Conservation (phyloP, 2,329 filamentous ascomycete genomes). For the Microsporum ferrugineum region DNA sequence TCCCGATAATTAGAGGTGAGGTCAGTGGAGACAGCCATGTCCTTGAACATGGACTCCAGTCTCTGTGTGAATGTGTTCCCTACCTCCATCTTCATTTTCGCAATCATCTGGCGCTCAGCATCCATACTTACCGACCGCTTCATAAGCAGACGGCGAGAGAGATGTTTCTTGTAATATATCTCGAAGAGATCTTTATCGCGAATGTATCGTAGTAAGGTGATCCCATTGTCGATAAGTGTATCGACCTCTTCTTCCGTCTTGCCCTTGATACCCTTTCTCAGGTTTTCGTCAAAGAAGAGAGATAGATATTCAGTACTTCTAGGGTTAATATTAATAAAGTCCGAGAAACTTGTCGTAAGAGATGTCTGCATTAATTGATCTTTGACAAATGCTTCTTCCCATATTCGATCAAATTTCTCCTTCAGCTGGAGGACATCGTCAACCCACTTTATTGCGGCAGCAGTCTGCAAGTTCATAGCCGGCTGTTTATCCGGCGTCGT, state of each 20-base stretch:
- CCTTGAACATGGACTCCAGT: slow-evolving; percentile 95
- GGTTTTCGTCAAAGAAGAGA: slow-evolving; percentile 89
- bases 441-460: slow-evolving; percentile 86
- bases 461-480: slow-evolving; percentile 64
- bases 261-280: slow-evolving; percentile 86
- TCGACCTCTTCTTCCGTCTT: slow-evolving; percentile 87
- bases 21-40: slow-evolving; percentile 80
- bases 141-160: slow-evolving; percentile 75
- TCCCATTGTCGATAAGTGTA: slow-evolving; percentile 72
- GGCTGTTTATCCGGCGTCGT: slow-evolving; percentile 40
- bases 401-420: slow-evolving; percentile 77
- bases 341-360: slow-evolving; percentile 73
- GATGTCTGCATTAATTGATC: slow-evolving; percentile 72
- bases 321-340: slow-evolving; percentile 85
- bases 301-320: slow-evolving; percentile 87
- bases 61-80: slow-evolving; percentile 89
- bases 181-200: slow-evolving; percentile 92
- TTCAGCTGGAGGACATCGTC: slow-evolving; percentile 79
- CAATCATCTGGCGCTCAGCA: slow-evolving; percentile 90
- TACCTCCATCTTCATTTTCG: slow-evolving; percentile 91
- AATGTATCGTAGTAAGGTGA: slow-evolving; percentile 75
- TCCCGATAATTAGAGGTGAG: slow-evolving; percentile 65
- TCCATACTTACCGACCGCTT: slow-evolving; percentile 84
- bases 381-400: slow-evolving; percentile 57
- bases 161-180: slow-evolving; percentile 94